phyloP scores from a whole-genome alignment of 169 alveolate species.

The Plasmodium ovale region DNA sequence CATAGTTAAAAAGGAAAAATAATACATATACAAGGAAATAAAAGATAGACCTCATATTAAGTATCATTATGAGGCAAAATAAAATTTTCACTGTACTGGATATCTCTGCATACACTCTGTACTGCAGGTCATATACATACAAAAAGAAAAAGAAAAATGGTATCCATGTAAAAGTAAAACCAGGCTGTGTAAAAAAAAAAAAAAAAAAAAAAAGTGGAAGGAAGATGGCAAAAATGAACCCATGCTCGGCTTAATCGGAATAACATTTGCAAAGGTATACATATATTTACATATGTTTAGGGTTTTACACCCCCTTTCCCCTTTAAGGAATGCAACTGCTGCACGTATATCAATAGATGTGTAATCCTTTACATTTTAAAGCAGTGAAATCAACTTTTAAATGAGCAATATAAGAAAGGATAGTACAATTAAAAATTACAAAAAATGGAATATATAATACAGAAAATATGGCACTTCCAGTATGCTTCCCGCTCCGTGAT shows the following conservation, averaged over 20 bases:
- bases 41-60: neutral
- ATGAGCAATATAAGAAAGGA: constrained; percentile 4
- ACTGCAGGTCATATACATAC: neutral
- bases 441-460: neutral
- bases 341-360: neutral
- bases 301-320: too few species aligned
- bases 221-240: neutral
- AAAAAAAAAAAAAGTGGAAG: neutral
- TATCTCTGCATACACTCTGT: neutral
- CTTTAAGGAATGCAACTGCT: neutral
- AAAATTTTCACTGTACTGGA: neutral
- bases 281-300: neutral
- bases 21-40: neutral
- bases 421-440: neutral
- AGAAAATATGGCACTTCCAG: neutral
- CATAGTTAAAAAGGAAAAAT: neutral
- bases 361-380: constrained; percentile 9
- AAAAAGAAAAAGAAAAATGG: neutral
- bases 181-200: neutral
- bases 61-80: neutral
- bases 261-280: neutral
- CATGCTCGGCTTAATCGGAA: neutral
- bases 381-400: constrained; percentile 25
- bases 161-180: neutral
- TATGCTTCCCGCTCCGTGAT: too few species aligned